These are phyloP conservation scores for Carallia brachiata DNA, from an alignment of 345 rosid species.

Conservation along the genomic window DNA sequence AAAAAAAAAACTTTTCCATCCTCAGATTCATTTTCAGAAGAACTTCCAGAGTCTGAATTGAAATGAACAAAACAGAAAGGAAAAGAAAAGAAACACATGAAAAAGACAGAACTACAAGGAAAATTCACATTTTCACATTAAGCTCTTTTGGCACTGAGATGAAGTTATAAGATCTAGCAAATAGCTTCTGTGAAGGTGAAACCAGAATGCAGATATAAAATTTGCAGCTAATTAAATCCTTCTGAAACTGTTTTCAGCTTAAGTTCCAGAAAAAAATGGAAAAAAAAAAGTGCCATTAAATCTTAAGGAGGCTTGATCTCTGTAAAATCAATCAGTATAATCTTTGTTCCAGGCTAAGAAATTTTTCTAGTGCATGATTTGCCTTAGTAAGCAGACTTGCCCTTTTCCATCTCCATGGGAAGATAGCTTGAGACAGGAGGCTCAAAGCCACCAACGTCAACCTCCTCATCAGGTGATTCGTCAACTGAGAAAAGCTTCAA, in stretches of 20 bases:
- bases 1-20: slow-evolving; percentile 34
- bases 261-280: not conserved
- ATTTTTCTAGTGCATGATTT: not conserved
- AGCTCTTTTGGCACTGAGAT: not conserved
- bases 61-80: not conserved
- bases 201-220: not conserved
- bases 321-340: not conserved
- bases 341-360: not conserved
- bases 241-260: not conserved
- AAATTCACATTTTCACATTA: not conserved
- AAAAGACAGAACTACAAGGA: not conserved
- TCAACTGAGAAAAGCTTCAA: not conserved
- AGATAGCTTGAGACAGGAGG: slow-evolving; percentile 24
- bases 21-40: slow-evolving; percentile 54
- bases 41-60: slow-evolving; percentile 58
- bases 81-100: not conserved
- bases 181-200: not conserved
- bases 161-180: not conserved
- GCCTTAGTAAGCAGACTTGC: slow-evolving; percentile 20
- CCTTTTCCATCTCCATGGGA: slow-evolving; percentile 26
- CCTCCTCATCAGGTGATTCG: slow-evolving; percentile 20
- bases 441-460: slow-evolving; percentile 29
- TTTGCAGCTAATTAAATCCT: too few relatives aligned
- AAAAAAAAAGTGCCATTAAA: not conserved
- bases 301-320: not conserved